Conservation (phyloP, 2,329 filamentous ascomycete species). For the Hymenoscyphus occultus region DNA sequence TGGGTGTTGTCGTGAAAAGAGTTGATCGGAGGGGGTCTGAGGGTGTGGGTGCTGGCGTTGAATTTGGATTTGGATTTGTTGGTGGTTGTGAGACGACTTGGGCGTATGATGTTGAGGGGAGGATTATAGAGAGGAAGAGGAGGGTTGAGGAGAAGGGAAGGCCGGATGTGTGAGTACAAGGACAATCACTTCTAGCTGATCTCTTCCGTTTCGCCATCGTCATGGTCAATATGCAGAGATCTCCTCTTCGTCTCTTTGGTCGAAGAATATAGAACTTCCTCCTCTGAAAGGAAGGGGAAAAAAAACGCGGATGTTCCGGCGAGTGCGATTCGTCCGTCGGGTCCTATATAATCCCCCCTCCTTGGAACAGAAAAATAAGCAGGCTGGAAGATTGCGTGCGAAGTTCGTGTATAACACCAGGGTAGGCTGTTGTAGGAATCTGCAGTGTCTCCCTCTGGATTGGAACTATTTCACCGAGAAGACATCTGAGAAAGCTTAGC, state of each 20-base stretch:
- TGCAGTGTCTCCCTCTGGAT: no score
- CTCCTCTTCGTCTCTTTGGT: no score
- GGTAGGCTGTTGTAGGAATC: no score
- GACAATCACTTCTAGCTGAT: slow-evolving; percentile 19
- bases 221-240: no score
- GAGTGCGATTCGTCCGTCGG: neutral
- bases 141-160: slow-evolving; percentile 23
- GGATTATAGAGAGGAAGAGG: slow-evolving; percentile 28
- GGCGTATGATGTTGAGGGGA: slow-evolving; percentile 26
- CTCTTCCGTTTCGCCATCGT: slow-evolving; percentile 15
- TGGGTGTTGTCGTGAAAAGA: slow-evolving; percentile 14
- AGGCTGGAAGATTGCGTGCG: neutral
- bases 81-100: slow-evolving; percentile 21
- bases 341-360: neutral
- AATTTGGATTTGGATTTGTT: no score
- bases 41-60: neutral
- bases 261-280: no score
- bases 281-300: neutral
- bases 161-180: slow-evolving; percentile 19
- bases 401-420: neutral
- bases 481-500: neutral
- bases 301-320: neutral
- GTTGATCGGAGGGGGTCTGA: slow-evolving; percentile 16
- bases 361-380: neutral
- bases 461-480: neutral